These are phyloP conservation scores for Arabis hirsuta DNA, from an alignment of 345 rosid genomes.

Conservation along the genomic window DNA sequence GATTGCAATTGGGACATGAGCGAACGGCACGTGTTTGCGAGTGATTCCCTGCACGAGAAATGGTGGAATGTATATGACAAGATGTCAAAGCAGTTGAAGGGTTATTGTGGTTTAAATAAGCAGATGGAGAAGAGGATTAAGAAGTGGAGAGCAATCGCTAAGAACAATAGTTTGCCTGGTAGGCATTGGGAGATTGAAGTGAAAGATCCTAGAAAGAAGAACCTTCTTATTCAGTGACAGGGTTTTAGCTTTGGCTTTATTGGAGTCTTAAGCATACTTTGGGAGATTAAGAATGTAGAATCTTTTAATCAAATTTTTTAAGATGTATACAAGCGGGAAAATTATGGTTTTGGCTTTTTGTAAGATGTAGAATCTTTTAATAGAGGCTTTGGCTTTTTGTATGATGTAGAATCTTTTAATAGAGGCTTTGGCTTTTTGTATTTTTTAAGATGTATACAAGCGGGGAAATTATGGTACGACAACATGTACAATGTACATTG, in stretches of 20 bases:
- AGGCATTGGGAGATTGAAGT: slow-evolving; percentile 69
- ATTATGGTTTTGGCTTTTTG: too few species aligned
- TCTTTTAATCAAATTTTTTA: background rate
- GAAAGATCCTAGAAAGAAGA: slow-evolving; percentile 58
- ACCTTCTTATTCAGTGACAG: slow-evolving; percentile 36
- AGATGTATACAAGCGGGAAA: too few species aligned
- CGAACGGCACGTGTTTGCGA: slow-evolving; percentile 52
- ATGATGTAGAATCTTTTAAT: too few species aligned
- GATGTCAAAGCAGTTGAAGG: slow-evolving; percentile 59
- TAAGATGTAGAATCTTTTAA: too few species aligned
- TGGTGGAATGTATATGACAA: slow-evolving; percentile 82
- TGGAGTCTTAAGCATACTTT: background rate
- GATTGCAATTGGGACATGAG: slow-evolving; percentile 87
- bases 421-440: too few species aligned
- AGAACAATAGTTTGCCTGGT: slow-evolving; percentile 46
- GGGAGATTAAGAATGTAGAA: background rate
- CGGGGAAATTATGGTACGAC: too few species aligned
- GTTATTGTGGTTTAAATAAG: slow-evolving; percentile 60
- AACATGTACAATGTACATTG: too few species aligned
- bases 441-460: too few species aligned
- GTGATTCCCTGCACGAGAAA: slow-evolving; percentile 58
- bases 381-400: too few species aligned
- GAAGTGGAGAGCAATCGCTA: slow-evolving; percentile 62
- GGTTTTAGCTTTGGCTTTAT: background rate
- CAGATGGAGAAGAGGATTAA: slow-evolving; percentile 52